Evolutionary conservation across 805 yeast species (phyloP), one percentile per base, ranked within the genome.

Genomic region (Limtongozyma cylindracea): DNA sequence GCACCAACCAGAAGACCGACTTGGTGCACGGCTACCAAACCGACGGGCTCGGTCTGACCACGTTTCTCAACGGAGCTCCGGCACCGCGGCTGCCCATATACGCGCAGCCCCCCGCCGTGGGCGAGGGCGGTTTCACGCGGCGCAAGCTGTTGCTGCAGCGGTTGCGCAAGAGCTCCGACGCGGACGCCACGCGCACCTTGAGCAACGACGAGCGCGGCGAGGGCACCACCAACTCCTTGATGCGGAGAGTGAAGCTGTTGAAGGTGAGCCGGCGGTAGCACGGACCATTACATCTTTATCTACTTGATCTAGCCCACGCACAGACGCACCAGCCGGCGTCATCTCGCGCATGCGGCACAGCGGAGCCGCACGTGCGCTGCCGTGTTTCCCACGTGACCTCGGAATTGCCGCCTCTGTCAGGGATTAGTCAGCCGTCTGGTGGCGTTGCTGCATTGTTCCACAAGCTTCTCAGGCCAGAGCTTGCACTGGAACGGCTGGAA

Each of bases 11-110:
- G 10, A 70, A 66, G 35, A 62, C 76, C 16, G 56, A 55, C 13
- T 73, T 74, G 13, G 63, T 84, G 11, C 93, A 84, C 41, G 98
- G 98, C 11, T 61, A 63, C 21, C 57, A 73, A 3, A 74, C 95
- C 1, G 56, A 71, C 23, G 98, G 98, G 2, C 55, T 88, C 19
- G 98, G 98, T 3, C 62, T 84, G 1, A 61, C 93, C 2, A 84
- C 98, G 0, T 84, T 84, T 39, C 41, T 84, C 28, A 94, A 88
- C 42, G 98, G 98, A 17, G 88, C 95, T 0, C 96, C 96, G 9
- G 98, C 95, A 4, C 56, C 59, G 45, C 70, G 24, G 42, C 37
- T 36, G 9, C 49, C 48, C 11, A 40, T 38, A 10, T 35, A 42
- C 22, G 29, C 35, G 20, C 29, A 27, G 13, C 16, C 22, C 4